These are phyloP conservation scores for Lactarius sp. DNA, from an alignment of 768 basidiomycete species.

Conservation along the genomic window DNA sequence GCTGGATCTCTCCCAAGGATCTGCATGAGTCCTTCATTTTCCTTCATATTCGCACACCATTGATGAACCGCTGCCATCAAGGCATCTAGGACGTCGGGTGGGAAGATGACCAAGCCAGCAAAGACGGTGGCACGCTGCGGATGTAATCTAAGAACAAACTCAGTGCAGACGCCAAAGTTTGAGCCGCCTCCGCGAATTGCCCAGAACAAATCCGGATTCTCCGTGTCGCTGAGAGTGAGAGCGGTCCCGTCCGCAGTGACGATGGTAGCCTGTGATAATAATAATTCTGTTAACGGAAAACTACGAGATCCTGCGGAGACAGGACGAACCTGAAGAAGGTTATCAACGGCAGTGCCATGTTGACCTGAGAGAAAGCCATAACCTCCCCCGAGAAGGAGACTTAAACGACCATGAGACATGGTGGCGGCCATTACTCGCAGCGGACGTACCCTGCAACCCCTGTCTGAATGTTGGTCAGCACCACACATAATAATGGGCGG, in stretches of 20 bases:
- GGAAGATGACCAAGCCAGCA: conserved; percentile 38
- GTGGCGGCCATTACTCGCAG: background rate
- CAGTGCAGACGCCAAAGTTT: conserved; percentile 52
- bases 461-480: conserved; percentile 33
- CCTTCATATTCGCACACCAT: conserved; percentile 39
- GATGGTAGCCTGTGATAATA: conserved; percentile 36
- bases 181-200: conserved; percentile 49
- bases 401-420: conserved; percentile 23
- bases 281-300: background rate
- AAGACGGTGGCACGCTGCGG: conserved; percentile 48
- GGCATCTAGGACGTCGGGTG: conserved; percentile 26
- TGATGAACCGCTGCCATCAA: conserved; percentile 29
- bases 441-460: conserved; percentile 45
- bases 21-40: conserved; percentile 40
- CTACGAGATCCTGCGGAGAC: conserved; percentile 25
- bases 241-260: conserved; percentile 43
- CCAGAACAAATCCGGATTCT: conserved; percentile 46
- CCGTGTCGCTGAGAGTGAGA: conserved; percentile 30
- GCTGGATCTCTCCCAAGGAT: conserved; percentile 37
- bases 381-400: conserved; percentile 50
- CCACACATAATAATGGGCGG: too few species aligned
- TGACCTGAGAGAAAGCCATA: conserved; percentile 45
- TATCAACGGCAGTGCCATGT: conserved; percentile 45
- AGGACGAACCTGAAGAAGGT: conserved; percentile 35
- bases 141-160: conserved; percentile 44